Base-by-base conservation (phyloP, 2,329 filamentous ascomycete genomes). In the Apiospora kogelbergensis region DNA sequence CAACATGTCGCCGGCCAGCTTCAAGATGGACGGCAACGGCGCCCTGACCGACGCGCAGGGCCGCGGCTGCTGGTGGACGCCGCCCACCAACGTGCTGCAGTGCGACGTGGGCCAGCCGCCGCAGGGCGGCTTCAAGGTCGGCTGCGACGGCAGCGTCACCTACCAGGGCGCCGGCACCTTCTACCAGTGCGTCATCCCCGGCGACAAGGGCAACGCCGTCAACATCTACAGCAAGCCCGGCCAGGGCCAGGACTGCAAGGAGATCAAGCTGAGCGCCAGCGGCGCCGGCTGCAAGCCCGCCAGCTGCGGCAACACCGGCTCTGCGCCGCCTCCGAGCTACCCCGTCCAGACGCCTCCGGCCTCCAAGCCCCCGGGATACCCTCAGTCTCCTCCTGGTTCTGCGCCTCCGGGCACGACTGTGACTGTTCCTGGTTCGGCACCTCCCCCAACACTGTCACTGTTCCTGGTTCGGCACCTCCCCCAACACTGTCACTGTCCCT, bases 41-140 rank as follows among this genome's bases (percentile, higher is more conserved):
- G 84, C 85, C 30, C 83, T 92, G 70, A 86, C 81, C 24, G 90
- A 91, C 75, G 77, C 79, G 63, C 81, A 82, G 63, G 85, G 85
- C 60, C 83, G 87, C 69, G 89, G 89, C 26, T 92, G 90, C 75
- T 89, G 90, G 78, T 80, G 91, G 74, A 91, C 89, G 71, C 82
- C 84, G 45, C 84, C 86, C 0, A 89, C 88, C 0, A 84, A 82
- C 33, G 86, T 90, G 63, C 86, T 89, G 69, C 89, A 91, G 75
- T 91, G 90, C 73, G 89, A 92, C 72, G 72, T 74, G n/a, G 85
- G 86, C 63, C 85, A 85, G 15, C 71, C 74, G 17, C 84, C 87
- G 10, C 84, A 81, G 26, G 74, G 82, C 40, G 89, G 89, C 40
- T 92, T 91, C 79, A 80, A 81, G 11, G 82, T 91, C 69, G 81